Conservation (phyloP, 768 basidiomycete genomes). For the Auricularia heimuer region DNA sequence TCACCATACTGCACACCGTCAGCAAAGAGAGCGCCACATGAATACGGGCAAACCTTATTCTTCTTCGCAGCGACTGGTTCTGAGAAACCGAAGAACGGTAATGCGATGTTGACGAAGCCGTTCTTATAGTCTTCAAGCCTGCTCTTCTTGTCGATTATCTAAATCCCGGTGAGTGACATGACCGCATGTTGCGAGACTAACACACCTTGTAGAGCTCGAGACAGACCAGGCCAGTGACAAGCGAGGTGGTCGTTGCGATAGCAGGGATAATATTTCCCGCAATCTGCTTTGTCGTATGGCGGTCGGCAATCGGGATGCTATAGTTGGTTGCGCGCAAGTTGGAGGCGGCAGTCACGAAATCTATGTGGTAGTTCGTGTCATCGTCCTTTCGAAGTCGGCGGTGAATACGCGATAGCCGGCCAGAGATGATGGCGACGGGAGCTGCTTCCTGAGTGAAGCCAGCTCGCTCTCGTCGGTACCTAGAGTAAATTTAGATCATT, state of each 20-base stretch:
- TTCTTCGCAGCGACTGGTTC: conserved; percentile 89
- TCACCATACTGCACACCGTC: conserved; percentile 42
- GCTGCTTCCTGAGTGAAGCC: conserved; percentile 47
- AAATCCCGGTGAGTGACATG: conserved; percentile 1
- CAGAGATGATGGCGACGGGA: conserved; percentile 84
- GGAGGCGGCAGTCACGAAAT: conserved; percentile 96
- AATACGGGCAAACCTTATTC: conserved; percentile 40
- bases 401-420: conserved; percentile 91
- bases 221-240: conserved; percentile 90
- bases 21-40: too few species aligned
- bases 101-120: conserved; percentile 92
- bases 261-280: conserved; percentile 99
- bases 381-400: conserved; percentile 98
- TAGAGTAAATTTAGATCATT: conserved; percentile 11
- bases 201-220: conserved; percentile 91
- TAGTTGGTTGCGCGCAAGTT: conserved; percentile 96
- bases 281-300: conserved; percentile 92
- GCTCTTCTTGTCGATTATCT: conserved; percentile 94
- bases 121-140: conserved; percentile 96
- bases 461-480: conserved; percentile 41
- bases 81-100: conserved; percentile 99
- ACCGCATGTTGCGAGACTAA: neutral
- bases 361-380: conserved; percentile 95
- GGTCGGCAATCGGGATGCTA: conserved; percentile 74
- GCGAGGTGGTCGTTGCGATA: conserved; percentile 95